phyloP scores from a whole-genome alignment of 225 moss, liverwort and hornwort species.

The Polytrichum commune region DNA sequence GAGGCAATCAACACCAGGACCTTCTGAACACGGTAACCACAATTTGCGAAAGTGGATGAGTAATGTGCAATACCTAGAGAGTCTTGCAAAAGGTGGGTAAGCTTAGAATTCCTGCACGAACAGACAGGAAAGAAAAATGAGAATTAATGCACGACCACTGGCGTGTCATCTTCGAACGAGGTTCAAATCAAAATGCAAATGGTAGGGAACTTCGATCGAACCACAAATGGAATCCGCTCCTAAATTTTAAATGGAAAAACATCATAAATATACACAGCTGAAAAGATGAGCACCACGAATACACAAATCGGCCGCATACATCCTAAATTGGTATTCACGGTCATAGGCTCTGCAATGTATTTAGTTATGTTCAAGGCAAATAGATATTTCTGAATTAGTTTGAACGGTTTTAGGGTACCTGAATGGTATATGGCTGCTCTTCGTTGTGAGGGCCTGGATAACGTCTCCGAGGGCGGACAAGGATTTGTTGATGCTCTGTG shows the following conservation, averaged over 20 bases:
- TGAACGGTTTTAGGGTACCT: constrained; percentile 26
- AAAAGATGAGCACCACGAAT: too few relatives aligned
- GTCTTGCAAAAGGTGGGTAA: constrained; percentile 94
- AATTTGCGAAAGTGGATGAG: neutral
- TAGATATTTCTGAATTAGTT: too few relatives aligned
- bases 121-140: neutral
- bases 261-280: too few relatives aligned
- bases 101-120: constrained; percentile 82
- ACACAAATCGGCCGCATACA: too few relatives aligned
- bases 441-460: constrained; percentile 96
- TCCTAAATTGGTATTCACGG: too few relatives aligned
- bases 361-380: too few relatives aligned
- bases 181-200: too few relatives aligned
- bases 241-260: too few relatives aligned
- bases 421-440: constrained; percentile 92
- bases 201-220: too few relatives aligned
- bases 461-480: constrained; percentile 95
- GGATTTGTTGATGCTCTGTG: constrained; percentile 97
- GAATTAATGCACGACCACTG: neutral
- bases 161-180: too few relatives aligned
- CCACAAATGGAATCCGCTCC: too few relatives aligned
- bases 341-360: too few relatives aligned
- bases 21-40: neutral
- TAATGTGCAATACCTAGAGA: constrained; percentile 53
- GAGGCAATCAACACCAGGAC: neutral